phyloP scores from a whole-genome alignment of 345 rosid species.

The Corymbia maculata region DNA sequence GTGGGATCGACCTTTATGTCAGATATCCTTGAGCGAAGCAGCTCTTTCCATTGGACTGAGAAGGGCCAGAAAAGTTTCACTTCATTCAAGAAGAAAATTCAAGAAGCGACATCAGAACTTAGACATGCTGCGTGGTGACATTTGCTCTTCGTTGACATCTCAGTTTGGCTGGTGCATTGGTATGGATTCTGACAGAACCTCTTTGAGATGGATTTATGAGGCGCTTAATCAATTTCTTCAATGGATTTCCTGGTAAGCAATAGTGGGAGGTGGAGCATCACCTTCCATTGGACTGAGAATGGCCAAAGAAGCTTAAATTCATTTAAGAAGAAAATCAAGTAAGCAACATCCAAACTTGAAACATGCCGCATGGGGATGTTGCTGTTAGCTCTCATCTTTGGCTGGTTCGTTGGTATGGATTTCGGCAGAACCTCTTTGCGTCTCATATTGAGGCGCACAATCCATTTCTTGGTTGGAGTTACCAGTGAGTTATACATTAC shows the following conservation, averaged over 20 bases:
- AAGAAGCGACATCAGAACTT: constrained; percentile 72
- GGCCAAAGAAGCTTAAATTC: constrained; percentile 54
- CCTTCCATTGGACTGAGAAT: constrained; percentile 49
- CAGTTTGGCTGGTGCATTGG: background rate
- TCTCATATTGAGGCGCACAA: background rate
- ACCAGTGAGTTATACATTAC: background rate
- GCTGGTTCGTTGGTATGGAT: background rate
- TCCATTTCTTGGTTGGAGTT: background rate
- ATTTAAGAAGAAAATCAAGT: constrained; percentile 67
- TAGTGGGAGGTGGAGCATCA: constrained; percentile 24
- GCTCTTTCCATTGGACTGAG: constrained; percentile 57
- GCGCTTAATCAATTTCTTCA: background rate
- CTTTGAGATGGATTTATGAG: background rate
- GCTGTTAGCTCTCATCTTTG: background rate
- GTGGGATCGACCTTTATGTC: constrained; percentile 22
- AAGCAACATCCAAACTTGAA: constrained; percentile 62
- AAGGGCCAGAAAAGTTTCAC: constrained; percentile 51
- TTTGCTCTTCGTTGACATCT: background rate
- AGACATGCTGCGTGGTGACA: constrained; percentile 53
- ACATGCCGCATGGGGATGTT: constrained; percentile 38
- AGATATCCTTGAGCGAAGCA: constrained; percentile 58
- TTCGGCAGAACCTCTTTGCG: background rate
- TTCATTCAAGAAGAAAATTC: constrained; percentile 67
- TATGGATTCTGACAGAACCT: background rate
- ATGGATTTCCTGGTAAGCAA: background rate